A percentile compares a stretch with the other conserved stretches of the same genome.
Evolutionary conservation across 2,329 filamentous ascomycete genomes (phyloP).

Genomic region (Pseudofabraea citricarpa): DNA sequence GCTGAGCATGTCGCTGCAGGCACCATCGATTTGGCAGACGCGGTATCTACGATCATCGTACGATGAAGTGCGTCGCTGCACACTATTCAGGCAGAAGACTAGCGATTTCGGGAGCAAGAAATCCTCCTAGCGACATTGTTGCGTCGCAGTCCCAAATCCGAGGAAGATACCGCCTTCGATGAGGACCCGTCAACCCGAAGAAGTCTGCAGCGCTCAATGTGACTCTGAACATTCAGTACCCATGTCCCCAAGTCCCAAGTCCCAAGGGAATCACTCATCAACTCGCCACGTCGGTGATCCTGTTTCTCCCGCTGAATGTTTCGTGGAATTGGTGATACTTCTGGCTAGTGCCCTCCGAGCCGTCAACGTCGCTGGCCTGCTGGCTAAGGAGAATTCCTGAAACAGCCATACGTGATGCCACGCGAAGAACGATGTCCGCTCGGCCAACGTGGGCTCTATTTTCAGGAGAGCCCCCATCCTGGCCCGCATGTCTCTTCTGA

Average conservation of each 20-base stretch:
- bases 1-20: too few species aligned
- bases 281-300: neutral
- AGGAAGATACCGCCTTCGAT: neutral
- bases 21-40: too few species aligned
- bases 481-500: neutral
- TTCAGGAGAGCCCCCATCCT: neutral
- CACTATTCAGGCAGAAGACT: too few species aligned
- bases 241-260: too few species aligned
- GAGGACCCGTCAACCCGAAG: neutral
- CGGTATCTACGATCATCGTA: too few species aligned
- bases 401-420: neutral
- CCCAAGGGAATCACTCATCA: too few species aligned
- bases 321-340: neutral
- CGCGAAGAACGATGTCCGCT: neutral
- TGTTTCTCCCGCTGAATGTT: neutral
- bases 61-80: too few species aligned
- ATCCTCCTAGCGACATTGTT: too few species aligned
- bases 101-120: too few species aligned
- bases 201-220: neutral
- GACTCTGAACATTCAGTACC: too few species aligned
- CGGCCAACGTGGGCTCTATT: conserved; percentile 1
- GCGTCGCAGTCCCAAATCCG: too few species aligned
- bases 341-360: neutral
- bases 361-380: neutral
- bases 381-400: neutral